Base-by-base conservation (phyloP, 2,329 filamentous ascomycete species). In the Huntiella savannae region DNA sequence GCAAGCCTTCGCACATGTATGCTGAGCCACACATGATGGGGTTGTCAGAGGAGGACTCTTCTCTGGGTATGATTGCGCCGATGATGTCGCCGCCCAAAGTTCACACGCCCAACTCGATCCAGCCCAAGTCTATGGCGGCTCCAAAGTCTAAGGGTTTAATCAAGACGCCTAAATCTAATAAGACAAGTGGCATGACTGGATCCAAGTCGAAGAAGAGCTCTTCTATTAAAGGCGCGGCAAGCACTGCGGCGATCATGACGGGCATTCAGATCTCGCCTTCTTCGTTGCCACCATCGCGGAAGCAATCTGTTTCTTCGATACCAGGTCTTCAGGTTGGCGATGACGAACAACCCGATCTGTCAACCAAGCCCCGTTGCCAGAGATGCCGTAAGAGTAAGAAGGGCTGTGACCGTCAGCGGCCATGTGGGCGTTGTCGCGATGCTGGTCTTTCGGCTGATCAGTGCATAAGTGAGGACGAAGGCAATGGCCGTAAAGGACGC, bases 381-480 rank as follows among this genome's bases (percentile, higher is more conserved):
- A 82, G 91, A 49, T 98, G 91, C 70, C 82, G 91, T 57, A 98
- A 98, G 75, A 96, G 88, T 66, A 98, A 98, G 71, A 98, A 98
- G 66, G 91, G 91, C 10, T 98, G 91, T 59, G 91, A 98, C 65
- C 80, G 91, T 49, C 91, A 96, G 63, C 79, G 91, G 35, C 91
- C 91, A 22, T 98, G 91, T 58, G 84, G 86, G 47, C 77, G 91
- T 52, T 98, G 91, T 75, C 85, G 86, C 60, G 91, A 98, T 63
- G 91, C 91, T 38, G 91, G 91, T 15, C 84, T 98, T 55, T 82
- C 82, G 48, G 77, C 85, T 50, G 91, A 96, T 54, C 84, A 88
- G 53, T 98, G 91, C 62, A 77, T 98, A 62, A 95, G 87, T 61
- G 91, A 98, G 62, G 91, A 98, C 56, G 91, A 98, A 63, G 86